Evolutionary conservation across 1,284 basidiomycete species (phyloP).

Genomic region (Singerocomus inundabilis): DNA sequence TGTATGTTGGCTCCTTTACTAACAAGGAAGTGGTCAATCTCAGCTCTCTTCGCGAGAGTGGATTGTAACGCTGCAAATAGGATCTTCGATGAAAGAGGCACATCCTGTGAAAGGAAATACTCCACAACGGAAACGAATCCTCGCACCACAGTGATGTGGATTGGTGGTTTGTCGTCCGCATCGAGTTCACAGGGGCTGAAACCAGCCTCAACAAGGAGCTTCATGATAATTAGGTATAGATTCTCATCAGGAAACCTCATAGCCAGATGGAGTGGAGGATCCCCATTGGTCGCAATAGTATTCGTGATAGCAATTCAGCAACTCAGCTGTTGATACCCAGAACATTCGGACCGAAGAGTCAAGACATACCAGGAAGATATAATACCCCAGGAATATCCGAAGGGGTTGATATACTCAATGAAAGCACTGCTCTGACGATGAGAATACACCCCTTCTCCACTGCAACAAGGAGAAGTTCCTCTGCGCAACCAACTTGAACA

Average conservation of each 20-base stretch:
- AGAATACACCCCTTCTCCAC: slow-evolving; percentile 3
- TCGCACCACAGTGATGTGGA: neutral
- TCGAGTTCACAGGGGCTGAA: neutral
- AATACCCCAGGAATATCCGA: too few relatives aligned
- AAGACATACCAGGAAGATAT: neutral
- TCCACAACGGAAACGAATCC: slow-evolving; percentile 10
- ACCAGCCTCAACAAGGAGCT: slow-evolving; percentile 7
- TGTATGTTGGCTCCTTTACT: neutral
- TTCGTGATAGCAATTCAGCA: neutral
- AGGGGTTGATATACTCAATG: neutral
- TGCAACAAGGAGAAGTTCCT: slow-evolving; percentile 1
- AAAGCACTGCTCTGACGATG: neutral
- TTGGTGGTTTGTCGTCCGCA: neutral
- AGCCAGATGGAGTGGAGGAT: slow-evolving; percentile 4
- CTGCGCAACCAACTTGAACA: neutral
- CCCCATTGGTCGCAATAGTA: slow-evolving; percentile 1
- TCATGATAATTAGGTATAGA: neutral
- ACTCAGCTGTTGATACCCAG: neutral
- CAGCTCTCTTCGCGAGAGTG: neutral
- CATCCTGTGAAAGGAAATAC: slow-evolving; percentile 4
- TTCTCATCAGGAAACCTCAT: slow-evolving; percentile 2
- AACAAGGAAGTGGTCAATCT: slow-evolving; percentile 7
- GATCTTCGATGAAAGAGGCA: neutral
- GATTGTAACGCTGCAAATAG: slow-evolving; percentile 1
- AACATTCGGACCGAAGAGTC: too few relatives aligned